Base-by-base conservation (phyloP, 495 filamentous ascomycete genomes). In the Hapsidospora chrysogenum region DNA sequence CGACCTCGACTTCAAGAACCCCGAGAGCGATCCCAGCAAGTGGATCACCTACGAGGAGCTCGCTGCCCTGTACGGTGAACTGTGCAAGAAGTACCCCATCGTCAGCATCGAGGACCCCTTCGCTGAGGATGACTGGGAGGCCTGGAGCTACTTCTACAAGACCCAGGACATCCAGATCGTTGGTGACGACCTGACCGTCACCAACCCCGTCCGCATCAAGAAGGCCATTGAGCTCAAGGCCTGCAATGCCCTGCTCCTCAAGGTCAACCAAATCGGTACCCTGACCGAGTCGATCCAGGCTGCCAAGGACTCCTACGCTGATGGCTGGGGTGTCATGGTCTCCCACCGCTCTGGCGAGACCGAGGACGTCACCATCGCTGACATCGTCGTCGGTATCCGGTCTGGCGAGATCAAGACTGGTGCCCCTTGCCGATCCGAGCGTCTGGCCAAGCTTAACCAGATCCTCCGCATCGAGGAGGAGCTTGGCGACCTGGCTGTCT, bases 71-170 rank as follows among this genome's bases (percentile, higher is more conserved):
- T 99, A 96, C 74, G 76, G 82, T 64, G 64, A 70, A 15, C 74
- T 99, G 33, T 72, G 73, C 51, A 66, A 72, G 67, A 94, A 92
- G 68, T 99, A 99, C 72, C 92, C 92, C 50, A 99, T 99, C 56
- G 83, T 96, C 57, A 61, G 59, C 49, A 75, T 78, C 37, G 74
- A 78, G 57, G 74, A 78, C 42, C 74, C 74, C 42, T 78, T 78
- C 49, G 74, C 74, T 29, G 72, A 78, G 65, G 69, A 74, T 46
- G 74, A 78, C 61, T 78, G 74, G 92, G 89, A 96, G 72, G 92
- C 92, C 45, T 99, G 92, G 92, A 86, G 80, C 76, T 92, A 99
- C 80, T 99, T 96, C 77, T 94, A 78, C 82, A 94, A 94, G 76
- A 87, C 81, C 52, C 82, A 82, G 47, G 77, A 95, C 64, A 86